These are phyloP conservation scores for Chlorella sp. DNA, from an alignment of 139 green algal genomes.

Conservation along the genomic window DNA sequence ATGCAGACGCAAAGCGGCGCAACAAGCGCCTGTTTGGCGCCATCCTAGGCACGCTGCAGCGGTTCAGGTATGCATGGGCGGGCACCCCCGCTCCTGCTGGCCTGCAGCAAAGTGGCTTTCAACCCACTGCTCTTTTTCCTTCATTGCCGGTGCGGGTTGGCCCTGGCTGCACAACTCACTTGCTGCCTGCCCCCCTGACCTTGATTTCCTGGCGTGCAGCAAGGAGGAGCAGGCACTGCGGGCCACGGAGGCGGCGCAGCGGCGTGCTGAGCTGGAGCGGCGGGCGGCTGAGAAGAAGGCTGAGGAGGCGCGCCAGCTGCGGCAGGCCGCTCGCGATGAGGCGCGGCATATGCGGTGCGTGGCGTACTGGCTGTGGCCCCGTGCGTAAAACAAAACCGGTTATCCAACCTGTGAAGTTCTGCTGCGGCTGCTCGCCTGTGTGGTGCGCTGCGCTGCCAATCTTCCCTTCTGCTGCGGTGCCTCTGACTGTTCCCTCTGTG, in stretches of 20 bases:
- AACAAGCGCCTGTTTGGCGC: conserved; percentile 73
- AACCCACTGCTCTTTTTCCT: neutral
- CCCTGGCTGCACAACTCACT: too few species aligned
- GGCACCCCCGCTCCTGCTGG: too few species aligned
- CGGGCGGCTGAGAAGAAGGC: conserved; percentile 58
- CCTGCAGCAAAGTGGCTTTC: neutral
- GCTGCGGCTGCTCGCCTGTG: too few species aligned
- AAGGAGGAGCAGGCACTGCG: conserved; percentile 39
- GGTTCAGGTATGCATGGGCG: too few species aligned
- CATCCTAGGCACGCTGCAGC: conserved; percentile 72
- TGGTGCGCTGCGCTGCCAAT: too few species aligned
- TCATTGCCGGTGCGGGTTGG: neutral
- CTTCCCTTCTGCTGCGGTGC: too few species aligned
- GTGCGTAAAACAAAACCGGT: too few species aligned
- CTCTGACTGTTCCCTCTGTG: too few species aligned
- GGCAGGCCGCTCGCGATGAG: conserved; percentile 36
- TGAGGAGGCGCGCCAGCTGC: conserved; percentile 37
- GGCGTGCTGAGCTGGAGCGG: conserved; percentile 55
- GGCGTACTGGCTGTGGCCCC: too few species aligned
- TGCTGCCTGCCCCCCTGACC: too few species aligned
- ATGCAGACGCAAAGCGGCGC: conserved; percentile 54
- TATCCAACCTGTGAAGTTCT: too few species aligned
- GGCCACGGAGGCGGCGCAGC: conserved; percentile 37
- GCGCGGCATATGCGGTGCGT: conserved; percentile 51
- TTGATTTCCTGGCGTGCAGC: conserved; percentile 2